phyloP scores from a whole-genome alignment of 192 early-diverging fungal genomes.

The Coemansia sp. region DNA sequence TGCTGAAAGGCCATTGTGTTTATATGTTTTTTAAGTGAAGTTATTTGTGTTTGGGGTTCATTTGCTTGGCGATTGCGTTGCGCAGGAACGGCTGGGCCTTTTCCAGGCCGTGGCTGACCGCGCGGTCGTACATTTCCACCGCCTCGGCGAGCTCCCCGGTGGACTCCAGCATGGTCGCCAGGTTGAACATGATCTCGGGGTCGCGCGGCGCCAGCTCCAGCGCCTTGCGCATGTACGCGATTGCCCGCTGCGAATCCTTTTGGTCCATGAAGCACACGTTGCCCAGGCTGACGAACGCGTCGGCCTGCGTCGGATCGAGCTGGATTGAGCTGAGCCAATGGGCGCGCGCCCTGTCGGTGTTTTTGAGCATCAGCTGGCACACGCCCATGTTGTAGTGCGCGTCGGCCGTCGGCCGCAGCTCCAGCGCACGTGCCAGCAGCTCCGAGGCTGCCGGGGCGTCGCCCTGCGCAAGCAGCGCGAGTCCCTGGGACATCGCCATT shows the following conservation, averaged over 20 bases:
- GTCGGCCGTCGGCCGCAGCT: constrained; percentile 13
- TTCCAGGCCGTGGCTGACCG: constrained; percentile 51
- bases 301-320: constrained; percentile 52
- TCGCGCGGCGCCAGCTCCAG: constrained; percentile 59
- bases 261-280: constrained; percentile 55
- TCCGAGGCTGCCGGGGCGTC: constrained; percentile 3
- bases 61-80: constrained; percentile 51
- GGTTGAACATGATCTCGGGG: constrained; percentile 64
- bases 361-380: constrained; percentile 44
- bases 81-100: constrained; percentile 55
- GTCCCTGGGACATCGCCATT: constrained; percentile 10
- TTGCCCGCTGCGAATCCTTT: constrained; percentile 45
- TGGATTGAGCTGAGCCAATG: constrained; percentile 58
- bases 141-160: constrained; percentile 55
- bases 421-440: neutral
- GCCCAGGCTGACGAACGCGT: constrained; percentile 70
- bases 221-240: constrained; percentile 57
- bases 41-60: constrained; percentile 9
- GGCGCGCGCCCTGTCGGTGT: constrained; percentile 54
- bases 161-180: constrained; percentile 63
- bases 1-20: neutral
- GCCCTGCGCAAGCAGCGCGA: constrained; percentile 7
- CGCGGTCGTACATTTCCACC: constrained; percentile 54
- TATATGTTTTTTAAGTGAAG: neutral
- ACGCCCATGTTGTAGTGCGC: constrained; percentile 34